Percentiles rank a stretch among this genome's conserved stretches.
phyloP scores from a whole-genome alignment of 2,329 filamentous ascomycete genomes.

The Exophiala calicioides region DNA sequence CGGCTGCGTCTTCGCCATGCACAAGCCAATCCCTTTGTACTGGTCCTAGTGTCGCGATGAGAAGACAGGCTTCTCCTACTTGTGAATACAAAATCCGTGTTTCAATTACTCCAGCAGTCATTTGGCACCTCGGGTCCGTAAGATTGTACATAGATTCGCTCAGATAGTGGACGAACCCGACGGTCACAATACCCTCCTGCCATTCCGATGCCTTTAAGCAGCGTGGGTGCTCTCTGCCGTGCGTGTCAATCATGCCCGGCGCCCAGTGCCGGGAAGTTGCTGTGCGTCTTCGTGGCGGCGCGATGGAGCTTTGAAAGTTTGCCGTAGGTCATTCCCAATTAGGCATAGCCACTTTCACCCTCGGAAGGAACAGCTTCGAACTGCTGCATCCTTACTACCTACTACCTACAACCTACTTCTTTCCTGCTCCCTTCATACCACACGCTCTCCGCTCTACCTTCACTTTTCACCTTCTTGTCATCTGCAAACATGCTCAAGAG shows the following conservation, averaged over 20 bases:
- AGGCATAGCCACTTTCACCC: constrained; percentile 10
- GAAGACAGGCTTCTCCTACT: constrained; percentile 20
- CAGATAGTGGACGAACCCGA: constrained; percentile 15
- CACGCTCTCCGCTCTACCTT: constrained; percentile 27
- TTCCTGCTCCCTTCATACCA: constrained; percentile 24
- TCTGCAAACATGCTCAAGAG: constrained; percentile 62
- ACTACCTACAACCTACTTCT: constrained; percentile 18
- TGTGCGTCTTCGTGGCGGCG: not conserved
- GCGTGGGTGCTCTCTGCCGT: not conserved
- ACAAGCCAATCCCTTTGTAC: constrained; percentile 12
- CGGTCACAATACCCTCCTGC: not conserved
- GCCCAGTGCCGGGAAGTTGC: not conserved
- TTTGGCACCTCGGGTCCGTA: constrained; percentile 7
- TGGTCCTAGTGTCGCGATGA: constrained; percentile 23
- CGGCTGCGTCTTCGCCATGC: not conserved
- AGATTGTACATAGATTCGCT: constrained; percentile 23
- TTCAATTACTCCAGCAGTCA: constrained; percentile 14
- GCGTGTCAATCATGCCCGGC: too few relatives aligned
- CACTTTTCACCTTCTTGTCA: constrained; percentile 27
- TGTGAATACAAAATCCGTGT: constrained; percentile 24
- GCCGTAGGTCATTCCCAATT: constrained; percentile 5
- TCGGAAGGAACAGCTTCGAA: constrained; percentile 14
- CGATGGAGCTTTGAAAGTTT: constrained; percentile 3
- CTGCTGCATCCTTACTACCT: constrained; percentile 16
- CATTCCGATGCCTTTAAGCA: not conserved